Percentiles rank a stretch among this genome's conserved stretches.
phyloP scores from a whole-genome alignment of 148 eudicot genomes.

The Cornus kousa region DNA sequence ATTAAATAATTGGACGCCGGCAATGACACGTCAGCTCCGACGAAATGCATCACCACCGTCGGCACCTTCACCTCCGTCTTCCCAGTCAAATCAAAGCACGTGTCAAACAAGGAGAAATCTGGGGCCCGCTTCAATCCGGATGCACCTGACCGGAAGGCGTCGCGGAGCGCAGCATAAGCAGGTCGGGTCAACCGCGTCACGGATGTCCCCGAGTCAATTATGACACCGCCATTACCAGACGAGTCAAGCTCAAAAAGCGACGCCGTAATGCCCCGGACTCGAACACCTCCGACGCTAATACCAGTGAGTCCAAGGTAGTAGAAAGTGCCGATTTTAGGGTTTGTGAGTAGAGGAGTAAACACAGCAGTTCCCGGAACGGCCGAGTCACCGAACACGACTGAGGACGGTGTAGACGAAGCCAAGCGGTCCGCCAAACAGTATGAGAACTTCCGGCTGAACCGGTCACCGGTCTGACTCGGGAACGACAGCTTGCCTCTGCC shows the following conservation, averaged over 20 bases:
- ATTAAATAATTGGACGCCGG: slow-evolving; percentile 89
- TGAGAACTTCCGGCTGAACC: slow-evolving; percentile 67
- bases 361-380: slow-evolving; percentile 54
- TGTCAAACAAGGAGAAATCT: slow-evolving; percentile 80
- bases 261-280: slow-evolving; percentile 54
- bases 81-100: slow-evolving; percentile 82
- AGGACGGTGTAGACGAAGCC: slow-evolving; percentile 68
- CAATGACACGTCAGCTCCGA: slow-evolving; percentile 65
- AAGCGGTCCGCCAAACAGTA: slow-evolving; percentile 86
- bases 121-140: slow-evolving; percentile 46
- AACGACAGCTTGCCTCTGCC: slow-evolving; percentile 84
- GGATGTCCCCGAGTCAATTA: slow-evolving; percentile 85
- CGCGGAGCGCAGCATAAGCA: slow-evolving; percentile 68
- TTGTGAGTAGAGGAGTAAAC: slow-evolving; percentile 65
- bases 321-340: slow-evolving; percentile 88
- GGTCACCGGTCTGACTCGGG: slow-evolving; percentile 65
- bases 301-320: slow-evolving; percentile 80
- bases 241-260: slow-evolving; percentile 64
- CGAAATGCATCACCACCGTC: slow-evolving; percentile 81
- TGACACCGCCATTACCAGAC: slow-evolving; percentile 79
- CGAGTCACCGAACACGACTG: slow-evolving; percentile 65
- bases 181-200: slow-evolving; percentile 86
- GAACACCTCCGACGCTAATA: slow-evolving; percentile 78
- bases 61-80: slow-evolving; percentile 81
- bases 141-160: slow-evolving; percentile 72